Evolutionary conservation across 805 yeast genomes (phyloP), one percentile per base, ranked within the genome.

Genomic region (Teunomyces pallodes): DNA sequence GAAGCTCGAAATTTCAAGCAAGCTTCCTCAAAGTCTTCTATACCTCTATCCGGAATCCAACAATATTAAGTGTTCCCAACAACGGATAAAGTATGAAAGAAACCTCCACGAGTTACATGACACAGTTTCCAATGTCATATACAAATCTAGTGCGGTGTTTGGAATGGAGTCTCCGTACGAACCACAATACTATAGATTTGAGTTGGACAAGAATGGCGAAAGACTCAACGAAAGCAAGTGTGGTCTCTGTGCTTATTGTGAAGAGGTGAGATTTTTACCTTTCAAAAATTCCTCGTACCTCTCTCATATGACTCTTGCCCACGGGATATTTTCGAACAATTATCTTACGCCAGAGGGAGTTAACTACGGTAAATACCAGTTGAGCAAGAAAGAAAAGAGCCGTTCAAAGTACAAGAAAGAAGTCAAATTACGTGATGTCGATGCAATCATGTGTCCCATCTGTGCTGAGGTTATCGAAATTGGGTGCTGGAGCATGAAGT

Each of bases 201-300:
- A 66, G 49, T 43, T 61, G 5, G 64, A 60, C 45, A 49, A 42
- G 3, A 42, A 45, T 7, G 64, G 67, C 0, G 43, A 54, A 6
- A 46, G 50, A 13, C 52, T 62, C 24, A 58, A 58, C 43, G 62
- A 60, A 36, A 55, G 62, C 46, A 65, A 64, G 39, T 62, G 69
- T 42, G 72, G 71, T 27, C 46, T 65, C 47, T 67, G 72, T 54
- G 62, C 69, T 0, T 67, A 64, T 46, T 67, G 72, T 42, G 60
- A 59, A 14, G 46, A 49, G 14, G 60, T 67, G 14, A 58, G 59
- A 47, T 67, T 67, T 46, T 53, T 61, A 17, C 68, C 69, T 2
- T 60, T 64, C 51, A 66, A 66, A 46, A 67, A 67, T 54, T 61
- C 67, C 6, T 60, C 64, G 38, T 67, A 67, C 46, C 57, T 66